Conservation (phyloP, 2,329 filamentous ascomycete species). For the Penicillium brevicompactum region DNA sequence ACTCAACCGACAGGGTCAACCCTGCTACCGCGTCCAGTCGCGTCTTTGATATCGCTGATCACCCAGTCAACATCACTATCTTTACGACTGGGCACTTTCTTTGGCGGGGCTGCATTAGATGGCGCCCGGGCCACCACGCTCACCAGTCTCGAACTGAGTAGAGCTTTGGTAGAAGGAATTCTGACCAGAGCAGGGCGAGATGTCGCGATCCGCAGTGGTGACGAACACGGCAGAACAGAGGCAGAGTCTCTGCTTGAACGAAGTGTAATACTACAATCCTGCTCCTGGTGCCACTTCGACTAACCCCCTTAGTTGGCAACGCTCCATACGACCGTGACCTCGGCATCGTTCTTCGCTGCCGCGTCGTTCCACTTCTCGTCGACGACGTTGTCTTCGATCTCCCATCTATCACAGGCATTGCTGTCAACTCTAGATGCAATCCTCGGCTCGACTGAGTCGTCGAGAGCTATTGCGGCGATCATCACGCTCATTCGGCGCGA, state of each 20-base stretch:
- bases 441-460: slow-evolving; percentile 52
- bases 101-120: slow-evolving; percentile 48
- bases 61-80: slow-evolving; percentile 50
- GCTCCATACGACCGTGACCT: slow-evolving; percentile 49
- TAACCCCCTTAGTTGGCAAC: slow-evolving; percentile 39
- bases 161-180: slow-evolving; percentile 48
- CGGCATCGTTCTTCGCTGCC: slow-evolving; percentile 50
- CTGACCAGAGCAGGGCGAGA: slow-evolving; percentile 48
- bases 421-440: slow-evolving; percentile 50
- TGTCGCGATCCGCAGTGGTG: slow-evolving; percentile 48
- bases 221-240: slow-evolving; percentile 46
- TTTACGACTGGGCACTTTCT: slow-evolving; percentile 46
- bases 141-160: slow-evolving; percentile 47
- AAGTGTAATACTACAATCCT: slow-evolving; percentile 38
- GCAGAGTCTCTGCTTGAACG: slow-evolving; percentile 49
- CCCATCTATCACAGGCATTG: slow-evolving; percentile 47
- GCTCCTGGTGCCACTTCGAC: slow-evolving; percentile 11
- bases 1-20: slow-evolving; percentile 30
- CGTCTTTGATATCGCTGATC: slow-evolving; percentile 47
- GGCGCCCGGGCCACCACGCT: slow-evolving; percentile 47
- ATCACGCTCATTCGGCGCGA: slow-evolving; percentile 50
- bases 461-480: slow-evolving; percentile 51
- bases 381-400: slow-evolving; percentile 45
- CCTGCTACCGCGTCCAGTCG: slow-evolving; percentile 46
- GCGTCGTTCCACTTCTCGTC: slow-evolving; percentile 50